A percentile compares a stretch with the other conserved stretches of the same genome.
Evolutionary conservation across 176 grass and related monocot species (phyloP).

Genomic region (Rhynchospora tenuis): DNA sequence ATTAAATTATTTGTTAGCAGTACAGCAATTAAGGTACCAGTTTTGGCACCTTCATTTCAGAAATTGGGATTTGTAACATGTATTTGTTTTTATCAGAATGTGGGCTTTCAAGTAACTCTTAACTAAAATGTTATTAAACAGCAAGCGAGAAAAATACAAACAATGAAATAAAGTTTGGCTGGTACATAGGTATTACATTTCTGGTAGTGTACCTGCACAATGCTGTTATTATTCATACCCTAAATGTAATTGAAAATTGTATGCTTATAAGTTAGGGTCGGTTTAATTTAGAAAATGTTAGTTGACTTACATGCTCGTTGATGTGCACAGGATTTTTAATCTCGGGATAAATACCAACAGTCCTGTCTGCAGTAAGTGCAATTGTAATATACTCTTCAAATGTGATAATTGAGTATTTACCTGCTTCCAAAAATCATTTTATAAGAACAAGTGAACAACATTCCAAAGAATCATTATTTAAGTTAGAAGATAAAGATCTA

Average conservation of each 20-base stretch:
- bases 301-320: constrained; percentile 59
- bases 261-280: background rate
- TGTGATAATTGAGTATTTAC: constrained; percentile 72
- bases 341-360: constrained; percentile 82
- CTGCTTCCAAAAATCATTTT: constrained; percentile 26
- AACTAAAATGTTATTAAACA: background rate
- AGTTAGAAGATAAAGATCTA: background rate
- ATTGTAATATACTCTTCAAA: constrained; percentile 73
- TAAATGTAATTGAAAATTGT: background rate
- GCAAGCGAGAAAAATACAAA: background rate
- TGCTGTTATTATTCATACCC: background rate
- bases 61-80: background rate
- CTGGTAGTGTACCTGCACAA: background rate
- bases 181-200: background rate
- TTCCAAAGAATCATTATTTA: background rate
- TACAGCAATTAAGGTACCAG: background rate
- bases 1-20: background rate
- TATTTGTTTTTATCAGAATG: background rate
- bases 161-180: background rate
- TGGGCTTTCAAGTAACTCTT: background rate
- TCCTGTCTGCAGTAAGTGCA: constrained; percentile 57
- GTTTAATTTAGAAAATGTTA: background rate
- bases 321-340: constrained; percentile 82
- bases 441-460: background rate
- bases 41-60: background rate